Percentiles rank a stretch among this genome's conserved stretches.
Conservation (phyloP, 2,329 filamentous ascomycete species). For the Aureobasidium musti region DNA sequence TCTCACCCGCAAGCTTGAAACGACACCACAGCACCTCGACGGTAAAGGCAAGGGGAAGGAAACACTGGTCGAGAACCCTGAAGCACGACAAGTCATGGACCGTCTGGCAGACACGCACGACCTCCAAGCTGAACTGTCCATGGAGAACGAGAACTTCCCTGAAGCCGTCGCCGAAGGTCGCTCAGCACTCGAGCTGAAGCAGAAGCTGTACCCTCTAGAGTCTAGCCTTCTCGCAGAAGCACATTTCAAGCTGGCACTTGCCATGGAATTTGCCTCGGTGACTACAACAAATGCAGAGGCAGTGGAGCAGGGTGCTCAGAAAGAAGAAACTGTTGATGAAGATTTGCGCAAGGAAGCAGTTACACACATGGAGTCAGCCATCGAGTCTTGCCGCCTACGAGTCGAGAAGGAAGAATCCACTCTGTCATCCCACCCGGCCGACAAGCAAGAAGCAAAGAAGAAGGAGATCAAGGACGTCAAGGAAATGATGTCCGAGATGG, state of each 20-base stretch:
- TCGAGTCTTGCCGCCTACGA: conserved; percentile 70
- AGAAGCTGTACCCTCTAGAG: conserved; percentile 75
- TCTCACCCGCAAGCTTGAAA: conserved; percentile 58
- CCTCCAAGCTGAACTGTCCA: conserved; percentile 90
- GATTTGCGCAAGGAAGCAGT: conserved; percentile 69
- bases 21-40: conserved; percentile 44
- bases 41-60: conserved; percentile 50
- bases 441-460: conserved; percentile 65
- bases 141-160: conserved; percentile 91
- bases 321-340: conserved; percentile 60
- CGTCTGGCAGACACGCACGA: conserved; percentile 91
- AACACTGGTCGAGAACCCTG: conserved; percentile 40
- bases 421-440: conserved; percentile 57
- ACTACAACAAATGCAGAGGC: conserved; percentile 60
- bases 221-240: conserved; percentile 88
- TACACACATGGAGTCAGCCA: conserved; percentile 70
- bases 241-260: conserved; percentile 93
- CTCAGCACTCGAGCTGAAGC: conserved; percentile 74
- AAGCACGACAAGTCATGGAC: conserved; percentile 69
- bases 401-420: conserved; percentile 69
- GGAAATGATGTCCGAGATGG: conserved; percentile 77
- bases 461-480: conserved; percentile 70
- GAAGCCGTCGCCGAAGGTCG: conserved; percentile 84
- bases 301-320: conserved; percentile 45
- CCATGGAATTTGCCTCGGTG: conserved; percentile 88